phyloP scores from a whole-genome alignment of 305 asterid genomes.

The Fraxinus platypoda region DNA sequence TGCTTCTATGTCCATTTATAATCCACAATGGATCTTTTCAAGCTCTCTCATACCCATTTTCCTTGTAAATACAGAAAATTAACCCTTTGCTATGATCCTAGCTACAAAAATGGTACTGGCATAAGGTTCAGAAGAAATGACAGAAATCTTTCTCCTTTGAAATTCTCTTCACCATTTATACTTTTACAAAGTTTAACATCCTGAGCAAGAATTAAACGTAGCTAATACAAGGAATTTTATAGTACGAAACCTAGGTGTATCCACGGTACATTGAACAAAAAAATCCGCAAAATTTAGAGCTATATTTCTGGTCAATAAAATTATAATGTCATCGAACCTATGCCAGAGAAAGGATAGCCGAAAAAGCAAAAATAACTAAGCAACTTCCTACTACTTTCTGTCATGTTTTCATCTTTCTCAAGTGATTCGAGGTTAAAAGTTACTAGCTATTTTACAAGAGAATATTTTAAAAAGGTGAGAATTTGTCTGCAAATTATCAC shows the following conservation, averaged over 20 bases:
- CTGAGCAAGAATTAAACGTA: conserved; percentile 22
- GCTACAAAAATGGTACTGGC: no score
- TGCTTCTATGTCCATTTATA: no score
- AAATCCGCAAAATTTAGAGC: conserved; percentile 7
- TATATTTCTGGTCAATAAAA: conserved; percentile 34
- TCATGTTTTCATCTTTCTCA: conserved; percentile 21
- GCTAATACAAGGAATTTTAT: conserved; percentile 33
- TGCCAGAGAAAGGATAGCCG: background rate
- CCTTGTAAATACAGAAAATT: no score
- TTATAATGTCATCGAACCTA: conserved; percentile 36
- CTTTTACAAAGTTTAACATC: conserved; percentile 9
- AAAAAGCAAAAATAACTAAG: background rate
- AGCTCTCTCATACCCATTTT: no score
- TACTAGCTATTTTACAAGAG: conserved; percentile 14
- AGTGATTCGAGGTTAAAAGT: conserved; percentile 28
- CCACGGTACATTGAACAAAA: conserved; percentile 24
- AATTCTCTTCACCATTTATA: no score
- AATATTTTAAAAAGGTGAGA: conserved; percentile 41
- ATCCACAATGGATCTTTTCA: no score
- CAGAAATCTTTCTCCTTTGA: no score
- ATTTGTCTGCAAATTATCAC: background rate
- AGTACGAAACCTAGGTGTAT: conserved; percentile 16
- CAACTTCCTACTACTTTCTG: conserved; percentile 30
- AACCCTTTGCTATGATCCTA: no score
- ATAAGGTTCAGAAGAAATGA: no score